phyloP scores from a whole-genome alignment of 306 rosid genomes.

The Vachellia pachyceras region DNA sequence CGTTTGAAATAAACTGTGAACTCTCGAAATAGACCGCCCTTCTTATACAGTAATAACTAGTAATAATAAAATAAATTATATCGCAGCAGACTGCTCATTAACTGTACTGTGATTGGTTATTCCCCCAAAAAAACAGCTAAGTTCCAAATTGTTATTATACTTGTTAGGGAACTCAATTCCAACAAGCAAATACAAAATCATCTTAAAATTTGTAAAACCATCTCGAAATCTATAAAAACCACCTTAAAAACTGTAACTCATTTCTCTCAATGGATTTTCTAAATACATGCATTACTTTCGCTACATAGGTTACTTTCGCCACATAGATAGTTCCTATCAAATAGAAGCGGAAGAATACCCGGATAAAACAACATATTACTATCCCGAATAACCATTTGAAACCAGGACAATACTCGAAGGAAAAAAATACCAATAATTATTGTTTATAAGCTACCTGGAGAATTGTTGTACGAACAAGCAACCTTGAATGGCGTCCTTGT shows the following conservation, averaged over 20 bases:
- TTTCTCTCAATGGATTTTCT: no score
- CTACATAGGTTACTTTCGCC: neutral
- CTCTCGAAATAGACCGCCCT: neutral
- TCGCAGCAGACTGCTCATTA: neutral
- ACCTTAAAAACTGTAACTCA: no score
- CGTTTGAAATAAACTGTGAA: conserved; percentile 36
- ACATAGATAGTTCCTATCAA: neutral
- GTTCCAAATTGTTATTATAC: conserved; percentile 12
- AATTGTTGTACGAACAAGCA: conserved; percentile 52
- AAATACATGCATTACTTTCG: no score
- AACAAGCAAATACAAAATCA: no score
- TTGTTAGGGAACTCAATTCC: no score
- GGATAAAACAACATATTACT: neutral
- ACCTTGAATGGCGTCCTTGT: conserved; percentile 41
- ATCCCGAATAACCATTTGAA: neutral
- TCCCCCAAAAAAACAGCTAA: neutral
- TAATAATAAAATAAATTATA: neutral
- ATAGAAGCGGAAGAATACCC: neutral
- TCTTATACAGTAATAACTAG: neutral
- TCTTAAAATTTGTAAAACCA: no score
- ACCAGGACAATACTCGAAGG: neutral
- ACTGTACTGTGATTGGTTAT: neutral
- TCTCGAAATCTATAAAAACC: no score
- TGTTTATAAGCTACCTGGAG: conserved; percentile 58
- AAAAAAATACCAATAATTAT: neutral